phyloP scores from a whole-genome alignment of 73 alveolate species.

The Loxodes magnus region DNA sequence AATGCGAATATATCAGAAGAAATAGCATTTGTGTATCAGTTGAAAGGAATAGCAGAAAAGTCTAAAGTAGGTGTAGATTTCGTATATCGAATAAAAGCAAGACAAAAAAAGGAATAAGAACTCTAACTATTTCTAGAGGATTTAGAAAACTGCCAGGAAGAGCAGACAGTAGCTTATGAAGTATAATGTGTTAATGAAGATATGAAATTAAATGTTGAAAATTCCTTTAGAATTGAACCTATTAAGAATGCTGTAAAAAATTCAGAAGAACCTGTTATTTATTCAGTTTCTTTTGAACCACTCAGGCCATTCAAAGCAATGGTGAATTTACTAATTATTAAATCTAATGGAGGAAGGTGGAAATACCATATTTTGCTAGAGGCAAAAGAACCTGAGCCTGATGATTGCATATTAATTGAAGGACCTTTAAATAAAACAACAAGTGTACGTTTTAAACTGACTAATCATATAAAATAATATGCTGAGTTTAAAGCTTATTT shows the following conservation, averaged over 20 bases:
- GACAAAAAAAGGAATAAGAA: constrained; percentile 62
- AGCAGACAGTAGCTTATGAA: constrained; percentile 66
- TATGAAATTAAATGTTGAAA: constrained; percentile 68
- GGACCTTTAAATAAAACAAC: constrained; percentile 80
- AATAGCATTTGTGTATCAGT: constrained; percentile 88
- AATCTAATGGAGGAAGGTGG: constrained; percentile 98
- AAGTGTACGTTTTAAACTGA: constrained; percentile 82
- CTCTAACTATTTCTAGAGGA: constrained; percentile 50
- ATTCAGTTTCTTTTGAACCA: constrained; percentile 82
- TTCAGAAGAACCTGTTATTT: constrained; percentile 68
- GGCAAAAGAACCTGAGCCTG: constrained; percentile 92
- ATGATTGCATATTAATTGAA: constrained; percentile 85
- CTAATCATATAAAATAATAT: constrained; percentile 74
- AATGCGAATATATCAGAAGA: constrained; percentile 80
- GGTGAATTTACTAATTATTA: constrained; percentile 78
- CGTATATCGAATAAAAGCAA: constrained; percentile 77
- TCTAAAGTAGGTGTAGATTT: constrained; percentile 79
- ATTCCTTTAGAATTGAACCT: constrained; percentile 76
- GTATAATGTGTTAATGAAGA: constrained; percentile 61
- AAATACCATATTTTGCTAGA: constrained; percentile 83
- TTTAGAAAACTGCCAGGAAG: constrained; percentile 21
- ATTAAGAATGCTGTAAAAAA: constrained; percentile 39
- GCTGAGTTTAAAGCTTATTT: constrained; percentile 94
- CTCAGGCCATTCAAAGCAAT: constrained; percentile 87
- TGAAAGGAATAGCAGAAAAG: constrained; percentile 91